Evolutionary conservation across 1,284 basidiomycete genomes (phyloP), one percentile per base, ranked within the genome.

Genomic region (Irpex sp.): DNA sequence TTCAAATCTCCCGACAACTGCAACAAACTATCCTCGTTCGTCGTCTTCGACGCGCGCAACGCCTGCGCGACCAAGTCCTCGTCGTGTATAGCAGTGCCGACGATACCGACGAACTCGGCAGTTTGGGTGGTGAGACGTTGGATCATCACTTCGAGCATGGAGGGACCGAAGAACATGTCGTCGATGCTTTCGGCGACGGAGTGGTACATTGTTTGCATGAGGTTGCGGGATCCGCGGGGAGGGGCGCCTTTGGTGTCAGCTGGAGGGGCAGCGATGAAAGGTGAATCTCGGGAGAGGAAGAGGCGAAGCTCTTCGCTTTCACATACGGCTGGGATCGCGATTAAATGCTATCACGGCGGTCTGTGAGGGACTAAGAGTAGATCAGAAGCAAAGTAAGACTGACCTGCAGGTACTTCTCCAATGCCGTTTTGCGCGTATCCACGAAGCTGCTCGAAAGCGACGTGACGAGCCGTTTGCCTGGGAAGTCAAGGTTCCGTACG

Each of bases 111-210:
- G 63, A 94, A 87, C 68, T 96, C 94, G 7, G 90, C 90, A 1
- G 93, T 90, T 73, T 97, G 95, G 18, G 89, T 85, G 3, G 88
- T 92, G 9, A 97, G 83, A 4, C 93, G 85, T 68, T 91, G 88
- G 58, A 94, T 91, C 81, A 97, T 93, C 59, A 96, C 86, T 70
- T 98, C 95, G 51, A 97, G 77, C 93, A 97, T 96, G 0, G 93
- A 94, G 0, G 93, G 93, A 0, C 91, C 92, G 63, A 93, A 92
- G 73, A 94, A 87, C 81, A 94, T 93, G 71, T 96, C 94, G 73
- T 97, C 95, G 66, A 97, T 89, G 70, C 93, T 94, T 65, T 91
- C 90, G 5, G 94, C 86, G 57, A 97, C 88, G 35, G 94, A 91
- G 58, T 90, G 85, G 73, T 96, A 95, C 65, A 98, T 81, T 18